Conservation (phyloP, 352 stramenopile species). For the Globisporangium spinosum region DNA sequence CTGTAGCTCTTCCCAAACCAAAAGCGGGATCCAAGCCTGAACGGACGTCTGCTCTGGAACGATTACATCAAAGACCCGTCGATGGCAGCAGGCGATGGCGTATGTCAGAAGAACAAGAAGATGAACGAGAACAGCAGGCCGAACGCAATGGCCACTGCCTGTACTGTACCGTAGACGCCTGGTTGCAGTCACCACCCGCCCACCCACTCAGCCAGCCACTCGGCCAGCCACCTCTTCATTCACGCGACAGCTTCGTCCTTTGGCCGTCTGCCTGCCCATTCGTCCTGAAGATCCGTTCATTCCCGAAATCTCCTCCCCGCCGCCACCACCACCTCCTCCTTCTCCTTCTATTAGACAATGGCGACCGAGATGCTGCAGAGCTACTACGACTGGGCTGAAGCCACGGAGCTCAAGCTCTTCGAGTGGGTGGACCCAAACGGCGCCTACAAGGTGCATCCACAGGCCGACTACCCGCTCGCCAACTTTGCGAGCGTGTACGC, state of each 20-base stretch:
- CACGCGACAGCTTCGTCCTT: neutral
- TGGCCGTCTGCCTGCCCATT: neutral
- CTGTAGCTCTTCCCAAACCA: neutral
- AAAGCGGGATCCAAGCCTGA: neutral
- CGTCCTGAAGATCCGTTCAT: slow-evolving; percentile 3
- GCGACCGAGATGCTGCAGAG: slow-evolving; percentile 30
- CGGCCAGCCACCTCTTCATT: neutral
- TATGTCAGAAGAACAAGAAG: neutral
- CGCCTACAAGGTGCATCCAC: slow-evolving; percentile 58
- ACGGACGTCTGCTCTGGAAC: neutral
- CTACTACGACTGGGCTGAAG: slow-evolving; percentile 58
- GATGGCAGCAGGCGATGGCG: neutral
- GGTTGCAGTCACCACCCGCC: neutral
- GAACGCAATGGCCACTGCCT: neutral
- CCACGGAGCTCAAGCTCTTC: slow-evolving; percentile 43
- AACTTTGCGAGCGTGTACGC: slow-evolving; percentile 57
- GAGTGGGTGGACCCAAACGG: slow-evolving; percentile 52
- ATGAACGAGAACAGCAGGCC: neutral
- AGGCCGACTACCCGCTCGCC: slow-evolving; percentile 48
- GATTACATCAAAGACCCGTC: neutral
- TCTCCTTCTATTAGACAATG: slow-evolving; percentile 1
- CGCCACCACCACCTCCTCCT: neutral
- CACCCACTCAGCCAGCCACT: neutral
- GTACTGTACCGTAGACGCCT: neutral
- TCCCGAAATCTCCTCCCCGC: neutral